Evolutionary conservation across 495 filamentous ascomycete genomes (phyloP).

Genomic region (Neurospora sp.): DNA sequence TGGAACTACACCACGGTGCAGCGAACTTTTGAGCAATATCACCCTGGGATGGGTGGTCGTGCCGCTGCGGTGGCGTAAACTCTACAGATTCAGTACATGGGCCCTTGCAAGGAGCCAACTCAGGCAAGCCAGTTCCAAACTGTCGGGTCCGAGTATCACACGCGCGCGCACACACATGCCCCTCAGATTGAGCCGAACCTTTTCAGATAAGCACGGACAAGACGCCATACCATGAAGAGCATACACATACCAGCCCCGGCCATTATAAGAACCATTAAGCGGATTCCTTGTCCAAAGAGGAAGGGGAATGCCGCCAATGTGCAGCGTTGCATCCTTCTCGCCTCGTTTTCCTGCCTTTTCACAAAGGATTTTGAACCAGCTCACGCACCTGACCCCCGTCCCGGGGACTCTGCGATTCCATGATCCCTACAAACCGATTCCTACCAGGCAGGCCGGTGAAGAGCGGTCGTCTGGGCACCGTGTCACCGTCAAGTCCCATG

Average conservation of each 20-base stretch:
- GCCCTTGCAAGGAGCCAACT: background rate
- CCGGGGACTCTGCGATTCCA: background rate
- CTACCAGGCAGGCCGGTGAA: background rate
- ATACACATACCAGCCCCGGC: background rate
- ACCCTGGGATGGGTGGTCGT: background rate
- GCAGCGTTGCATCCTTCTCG: background rate
- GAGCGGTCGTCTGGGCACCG: background rate
- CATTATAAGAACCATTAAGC: background rate
- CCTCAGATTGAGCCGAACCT: background rate
- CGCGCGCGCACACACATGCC: background rate
- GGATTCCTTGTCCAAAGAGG: background rate
- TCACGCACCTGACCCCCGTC: background rate
- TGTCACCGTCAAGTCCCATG: background rate
- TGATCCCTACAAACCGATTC: background rate
- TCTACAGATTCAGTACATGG: background rate
- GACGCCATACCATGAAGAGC: background rate
- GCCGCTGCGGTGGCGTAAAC: background rate
- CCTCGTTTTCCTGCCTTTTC: background rate
- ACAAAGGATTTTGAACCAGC: background rate
- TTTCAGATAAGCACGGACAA: background rate
- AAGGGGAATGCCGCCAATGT: background rate
- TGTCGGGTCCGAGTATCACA: slow-evolving; percentile 5
- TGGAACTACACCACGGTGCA: background rate
- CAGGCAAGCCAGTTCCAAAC: slow-evolving; percentile 7
- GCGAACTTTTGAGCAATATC: background rate